Percentiles rank a stretch among this genome's conserved stretches.
Conservation (phyloP, 345 rosid genomes). For the Populus simonii region DNA sequence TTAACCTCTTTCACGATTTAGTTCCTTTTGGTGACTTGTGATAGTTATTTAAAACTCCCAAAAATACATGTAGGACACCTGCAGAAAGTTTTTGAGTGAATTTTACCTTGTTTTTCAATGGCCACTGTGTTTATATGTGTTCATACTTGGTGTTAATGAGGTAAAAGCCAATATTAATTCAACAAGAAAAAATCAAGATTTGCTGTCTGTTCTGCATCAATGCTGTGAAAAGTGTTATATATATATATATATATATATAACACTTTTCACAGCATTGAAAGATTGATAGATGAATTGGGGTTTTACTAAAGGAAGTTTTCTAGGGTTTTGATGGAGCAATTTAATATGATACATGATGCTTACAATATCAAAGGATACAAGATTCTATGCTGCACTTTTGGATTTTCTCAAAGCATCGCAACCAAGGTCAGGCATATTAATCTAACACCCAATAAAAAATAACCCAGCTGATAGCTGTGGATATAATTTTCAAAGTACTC, state of each 20-base stretch:
- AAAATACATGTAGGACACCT: not conserved
- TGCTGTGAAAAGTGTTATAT: not conserved
- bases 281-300: not conserved
- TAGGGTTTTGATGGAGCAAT: not conserved
- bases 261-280: not conserved
- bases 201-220: not conserved
- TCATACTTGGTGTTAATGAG: not conserved
- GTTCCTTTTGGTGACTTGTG: not conserved
- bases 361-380: not conserved
- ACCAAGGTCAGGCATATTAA: not conserved
- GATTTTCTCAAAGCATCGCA: not conserved
- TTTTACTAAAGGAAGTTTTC: not conserved
- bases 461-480: not conserved
- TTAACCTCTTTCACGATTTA: not conserved
- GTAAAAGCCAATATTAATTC: not conserved
- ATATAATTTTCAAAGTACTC: not conserved
- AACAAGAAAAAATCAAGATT: not conserved
- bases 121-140: not conserved
- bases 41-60: not conserved
- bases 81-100: not conserved
- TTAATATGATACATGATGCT: not conserved
- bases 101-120: not conserved
- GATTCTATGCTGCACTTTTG: not conserved
- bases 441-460: not conserved
- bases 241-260: too few relatives aligned